These are phyloP conservation scores for Cnidoscolus chayamansa DNA, from an alignment of 441 rosid species.

Conservation along the genomic window DNA sequence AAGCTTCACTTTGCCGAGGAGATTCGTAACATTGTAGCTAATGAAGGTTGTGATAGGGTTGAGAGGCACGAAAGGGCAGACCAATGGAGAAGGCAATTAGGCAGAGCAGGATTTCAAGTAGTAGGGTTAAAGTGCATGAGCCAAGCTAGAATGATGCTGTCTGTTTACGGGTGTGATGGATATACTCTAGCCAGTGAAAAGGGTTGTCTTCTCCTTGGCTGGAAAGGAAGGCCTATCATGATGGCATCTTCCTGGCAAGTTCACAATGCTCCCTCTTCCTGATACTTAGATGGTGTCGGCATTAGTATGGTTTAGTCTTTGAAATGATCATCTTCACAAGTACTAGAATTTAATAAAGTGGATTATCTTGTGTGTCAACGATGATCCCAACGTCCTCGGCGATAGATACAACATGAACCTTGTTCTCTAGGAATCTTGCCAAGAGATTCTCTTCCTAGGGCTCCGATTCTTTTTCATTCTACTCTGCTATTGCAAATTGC, in stretches of 20 bases:
- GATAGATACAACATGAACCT: background rate
- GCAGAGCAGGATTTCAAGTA: constrained; percentile 62
- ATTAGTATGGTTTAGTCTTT: constrained; percentile 35
- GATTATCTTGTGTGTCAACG: background rate
- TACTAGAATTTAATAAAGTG: constrained; percentile 1
- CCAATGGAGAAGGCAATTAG: constrained; percentile 66
- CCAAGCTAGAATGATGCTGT: constrained; percentile 59
- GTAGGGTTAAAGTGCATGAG: constrained; percentile 51
- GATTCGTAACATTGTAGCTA: constrained; percentile 53
- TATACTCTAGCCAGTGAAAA: constrained; percentile 51
- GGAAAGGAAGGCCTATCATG: constrained; percentile 76
- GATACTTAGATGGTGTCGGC: constrained; percentile 17
- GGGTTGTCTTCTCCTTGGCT: constrained; percentile 55
- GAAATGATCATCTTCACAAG: background rate
- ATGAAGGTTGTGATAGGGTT: constrained; percentile 46
- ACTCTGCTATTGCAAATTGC: too few relatives aligned
- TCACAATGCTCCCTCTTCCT: constrained; percentile 25
- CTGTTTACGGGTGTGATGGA: constrained; percentile 60
- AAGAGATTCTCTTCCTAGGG: background rate
- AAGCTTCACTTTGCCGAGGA: constrained; percentile 53
- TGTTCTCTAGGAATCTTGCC: background rate
- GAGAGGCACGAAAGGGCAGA: constrained; percentile 70
- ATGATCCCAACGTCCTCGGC: background rate
- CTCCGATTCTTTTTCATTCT: background rate
- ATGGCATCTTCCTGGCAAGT: constrained; percentile 68